Conservation (phyloP, 1,284 basidiomycete species). For the Volvariella volvacea region DNA sequence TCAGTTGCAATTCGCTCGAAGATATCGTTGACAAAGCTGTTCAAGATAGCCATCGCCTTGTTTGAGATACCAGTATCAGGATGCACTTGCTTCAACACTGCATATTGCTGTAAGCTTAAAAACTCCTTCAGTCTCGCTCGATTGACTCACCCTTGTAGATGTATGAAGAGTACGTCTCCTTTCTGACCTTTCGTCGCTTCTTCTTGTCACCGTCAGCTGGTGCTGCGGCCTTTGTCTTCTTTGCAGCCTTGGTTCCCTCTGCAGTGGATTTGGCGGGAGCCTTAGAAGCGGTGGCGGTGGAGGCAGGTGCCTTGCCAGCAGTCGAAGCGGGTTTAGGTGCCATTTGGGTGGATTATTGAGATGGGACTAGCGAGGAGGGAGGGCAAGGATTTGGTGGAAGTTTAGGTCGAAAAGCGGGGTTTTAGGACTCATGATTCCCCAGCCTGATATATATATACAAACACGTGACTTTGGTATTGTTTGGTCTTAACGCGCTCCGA, state of each 20-base stretch:
- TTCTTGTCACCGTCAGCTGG: slow-evolving; percentile 69
- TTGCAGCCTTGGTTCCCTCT: slow-evolving; percentile 63
- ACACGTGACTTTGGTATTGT: slow-evolving; percentile 34
- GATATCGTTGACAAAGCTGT: slow-evolving; percentile 79
- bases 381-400: too few relatives aligned
- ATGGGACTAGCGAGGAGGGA: neutral
- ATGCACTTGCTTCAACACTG: slow-evolving; percentile 81
- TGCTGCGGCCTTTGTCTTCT: slow-evolving; percentile 51
- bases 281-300: slow-evolving; percentile 71
- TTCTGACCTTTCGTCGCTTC: slow-evolving; percentile 82
- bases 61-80: slow-evolving; percentile 83
- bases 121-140: slow-evolving; percentile 1
- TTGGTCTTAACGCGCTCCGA: slow-evolving; percentile 23
- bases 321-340: slow-evolving; percentile 64
- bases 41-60: slow-evolving; percentile 84
- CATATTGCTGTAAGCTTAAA: neutral
- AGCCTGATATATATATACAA: slow-evolving; percentile 26
- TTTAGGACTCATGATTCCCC: too few relatives aligned
- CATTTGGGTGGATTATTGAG: slow-evolving; percentile 20
- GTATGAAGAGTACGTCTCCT: slow-evolving; percentile 88
- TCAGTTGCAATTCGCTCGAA: slow-evolving; percentile 81
- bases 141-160: slow-evolving; percentile 74
- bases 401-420: too few relatives aligned
- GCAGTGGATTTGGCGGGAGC: slow-evolving; percentile 62
- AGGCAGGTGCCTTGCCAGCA: slow-evolving; percentile 70